Evolutionary conservation across 2,329 filamentous ascomycete genomes (phyloP).

Genomic region (Aspergillus caelatus): DNA sequence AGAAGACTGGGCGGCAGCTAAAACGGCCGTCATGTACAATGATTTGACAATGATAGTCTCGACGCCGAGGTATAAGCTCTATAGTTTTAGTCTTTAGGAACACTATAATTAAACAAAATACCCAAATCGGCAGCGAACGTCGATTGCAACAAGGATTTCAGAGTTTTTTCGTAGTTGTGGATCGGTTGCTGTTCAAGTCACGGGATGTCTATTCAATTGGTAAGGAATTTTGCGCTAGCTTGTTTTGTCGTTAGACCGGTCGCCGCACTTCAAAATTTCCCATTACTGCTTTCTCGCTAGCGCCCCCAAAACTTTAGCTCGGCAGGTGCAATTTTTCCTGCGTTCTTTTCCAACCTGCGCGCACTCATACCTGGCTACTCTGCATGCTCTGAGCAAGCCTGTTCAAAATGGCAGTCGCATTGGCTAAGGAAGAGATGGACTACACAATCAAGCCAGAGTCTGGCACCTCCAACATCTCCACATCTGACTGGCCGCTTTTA

Average conservation of each 20-base stretch:
- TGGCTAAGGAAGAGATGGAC: constrained; percentile 67
- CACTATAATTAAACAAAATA: neutral
- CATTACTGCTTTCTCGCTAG: constrained; percentile 28
- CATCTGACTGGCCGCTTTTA: constrained; percentile 87
- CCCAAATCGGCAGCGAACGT: neutral
- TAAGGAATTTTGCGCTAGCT: constrained; percentile 26
- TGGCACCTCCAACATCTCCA: constrained; percentile 75
- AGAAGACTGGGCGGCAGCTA: constrained; percentile 43
- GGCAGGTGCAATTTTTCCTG: constrained; percentile 27
- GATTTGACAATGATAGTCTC: neutral
- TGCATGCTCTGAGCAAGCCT: constrained; percentile 22
- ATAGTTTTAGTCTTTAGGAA: neutral
- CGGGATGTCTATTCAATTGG: constrained; percentile 11
- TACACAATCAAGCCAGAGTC: constrained; percentile 93
- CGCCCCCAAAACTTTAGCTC: constrained; percentile 25
- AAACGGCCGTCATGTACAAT: neutral
- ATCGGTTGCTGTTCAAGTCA: constrained; percentile 8
- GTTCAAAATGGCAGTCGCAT: constrained; percentile 43
- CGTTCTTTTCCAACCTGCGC: constrained; percentile 20
- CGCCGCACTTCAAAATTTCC: constrained; percentile 33
- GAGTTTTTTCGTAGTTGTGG: neutral
- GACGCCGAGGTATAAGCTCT: neutral
- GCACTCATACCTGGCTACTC: constrained; percentile 20
- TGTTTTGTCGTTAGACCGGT: constrained; percentile 20
- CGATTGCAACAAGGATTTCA: neutral